phyloP scores from a whole-genome alignment of 768 basidiomycete genomes.

The Kwoniella newhampshirensis region DNA sequence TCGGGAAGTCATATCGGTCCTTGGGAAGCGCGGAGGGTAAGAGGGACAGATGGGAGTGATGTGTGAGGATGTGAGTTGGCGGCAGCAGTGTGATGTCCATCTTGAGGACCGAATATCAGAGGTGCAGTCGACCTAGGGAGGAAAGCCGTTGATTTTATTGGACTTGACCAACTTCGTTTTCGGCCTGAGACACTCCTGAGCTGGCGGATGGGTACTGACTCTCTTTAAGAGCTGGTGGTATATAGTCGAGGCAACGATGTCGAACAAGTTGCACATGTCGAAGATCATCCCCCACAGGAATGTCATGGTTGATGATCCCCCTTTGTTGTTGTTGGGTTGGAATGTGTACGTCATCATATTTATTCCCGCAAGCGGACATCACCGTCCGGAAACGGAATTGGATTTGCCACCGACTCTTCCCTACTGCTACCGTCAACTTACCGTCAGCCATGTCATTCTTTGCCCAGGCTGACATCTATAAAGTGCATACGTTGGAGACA shows the following conservation, averaged over 20 bases:
- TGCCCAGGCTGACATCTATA: background rate
- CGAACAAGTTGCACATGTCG: too few species aligned
- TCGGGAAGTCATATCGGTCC: background rate
- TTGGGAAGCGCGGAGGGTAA: conserved; percentile 8
- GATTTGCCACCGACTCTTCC: conserved; percentile 1
- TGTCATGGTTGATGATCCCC: background rate
- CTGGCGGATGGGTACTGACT: too few species aligned
- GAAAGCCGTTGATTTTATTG: too few species aligned
- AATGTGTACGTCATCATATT: conserved; percentile 1
- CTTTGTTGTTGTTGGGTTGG: background rate
- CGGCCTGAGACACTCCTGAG: too few species aligned
- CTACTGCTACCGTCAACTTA: too few species aligned
- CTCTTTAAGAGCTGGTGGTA: too few species aligned
- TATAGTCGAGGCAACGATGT: too few species aligned
- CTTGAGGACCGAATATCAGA: too few species aligned
- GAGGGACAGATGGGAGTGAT: conserved; percentile 30
- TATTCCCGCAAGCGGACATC: background rate
- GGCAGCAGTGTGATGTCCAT: conserved; percentile 38
- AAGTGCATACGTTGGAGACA: too few species aligned
- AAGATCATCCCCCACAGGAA: background rate
- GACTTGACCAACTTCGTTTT: too few species aligned
- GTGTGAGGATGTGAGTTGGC: conserved; percentile 26
- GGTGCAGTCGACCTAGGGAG: too few species aligned
- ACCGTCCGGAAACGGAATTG: conserved; percentile 1
- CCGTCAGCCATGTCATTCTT: background rate